A percentile compares a stretch with the other conserved stretches of the same genome.
These are phyloP conservation scores for Neurospora sp. DNA, from an alignment of 495 filamentous ascomycete genomes.

Conservation along the genomic window DNA sequence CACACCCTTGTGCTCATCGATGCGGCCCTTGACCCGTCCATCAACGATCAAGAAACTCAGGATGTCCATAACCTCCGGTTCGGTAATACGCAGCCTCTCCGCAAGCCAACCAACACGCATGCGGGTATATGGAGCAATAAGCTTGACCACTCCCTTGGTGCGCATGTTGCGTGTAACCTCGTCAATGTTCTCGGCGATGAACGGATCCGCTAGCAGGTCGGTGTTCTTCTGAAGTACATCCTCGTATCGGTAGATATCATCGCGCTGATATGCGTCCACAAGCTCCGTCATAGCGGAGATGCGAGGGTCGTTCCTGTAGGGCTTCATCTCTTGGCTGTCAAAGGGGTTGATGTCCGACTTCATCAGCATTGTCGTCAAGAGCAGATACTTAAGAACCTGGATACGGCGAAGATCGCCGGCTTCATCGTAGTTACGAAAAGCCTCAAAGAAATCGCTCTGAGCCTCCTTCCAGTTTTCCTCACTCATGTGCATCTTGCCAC, in stretches of 20 bases:
- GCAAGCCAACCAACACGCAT: slow-evolving; percentile 83
- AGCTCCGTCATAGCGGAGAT: slow-evolving; percentile 96
- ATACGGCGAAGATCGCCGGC: slow-evolving; percentile 92
- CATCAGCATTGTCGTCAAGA: slow-evolving; percentile 96
- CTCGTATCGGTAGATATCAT: slow-evolving; percentile 90
- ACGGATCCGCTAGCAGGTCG: slow-evolving; percentile 82
- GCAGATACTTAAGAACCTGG: slow-evolving; percentile 93
- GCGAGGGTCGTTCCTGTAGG: slow-evolving; percentile 88
- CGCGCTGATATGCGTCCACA: slow-evolving; percentile 90
- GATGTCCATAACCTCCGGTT: slow-evolving; percentile 84
- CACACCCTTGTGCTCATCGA: slow-evolving; percentile 77
- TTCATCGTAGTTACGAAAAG: slow-evolving; percentile 98
- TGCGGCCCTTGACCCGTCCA: slow-evolving; percentile 72
- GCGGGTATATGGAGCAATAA: slow-evolving; percentile 90
- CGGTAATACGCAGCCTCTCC: slow-evolving; percentile 70
- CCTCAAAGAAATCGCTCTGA: slow-evolving; percentile 96
- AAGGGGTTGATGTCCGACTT: slow-evolving; percentile 99
- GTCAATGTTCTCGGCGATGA: slow-evolving; percentile 98
- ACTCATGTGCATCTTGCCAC: slow-evolving; percentile 99
- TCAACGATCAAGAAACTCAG: slow-evolving; percentile 87
- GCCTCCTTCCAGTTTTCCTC: slow-evolving; percentile 99
- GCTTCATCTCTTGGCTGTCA: slow-evolving; percentile 98
- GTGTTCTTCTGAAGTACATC: slow-evolving; percentile 76
- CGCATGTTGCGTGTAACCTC: slow-evolving; percentile 98
- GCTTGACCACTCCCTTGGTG: slow-evolving; percentile 85